Evolutionary conservation across 208 protist genomes (phyloP).

Genomic region (Trypanosoma conorhini): DNA sequence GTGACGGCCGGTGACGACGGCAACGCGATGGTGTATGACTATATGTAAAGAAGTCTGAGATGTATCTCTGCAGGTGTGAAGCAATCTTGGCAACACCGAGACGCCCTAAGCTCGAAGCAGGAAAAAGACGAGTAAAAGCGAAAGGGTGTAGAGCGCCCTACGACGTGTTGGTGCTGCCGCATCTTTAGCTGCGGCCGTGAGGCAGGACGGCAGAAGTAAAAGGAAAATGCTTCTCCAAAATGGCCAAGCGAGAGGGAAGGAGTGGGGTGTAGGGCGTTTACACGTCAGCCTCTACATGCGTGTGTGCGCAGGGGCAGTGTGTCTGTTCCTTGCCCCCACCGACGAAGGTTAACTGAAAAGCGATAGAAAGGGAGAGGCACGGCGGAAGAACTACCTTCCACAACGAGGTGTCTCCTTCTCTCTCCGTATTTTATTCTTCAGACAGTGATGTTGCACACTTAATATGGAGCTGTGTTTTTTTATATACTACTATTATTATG

Average conservation of each 20-base stretch:
- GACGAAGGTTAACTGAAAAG: too few species aligned
- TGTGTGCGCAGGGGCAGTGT: neutral
- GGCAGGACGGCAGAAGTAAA: neutral
- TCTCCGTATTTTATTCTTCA: too few species aligned
- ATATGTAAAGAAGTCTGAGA: conserved; percentile 2
- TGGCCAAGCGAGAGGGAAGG: neutral
- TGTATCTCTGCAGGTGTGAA: neutral
- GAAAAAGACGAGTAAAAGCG: conserved; percentile 8
- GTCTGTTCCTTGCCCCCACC: neutral
- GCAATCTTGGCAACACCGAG: neutral
- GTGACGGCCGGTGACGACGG: conserved; percentile 84
- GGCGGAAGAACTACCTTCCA: too few species aligned
- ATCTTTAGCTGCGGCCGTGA: neutral
- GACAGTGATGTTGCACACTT: too few species aligned
- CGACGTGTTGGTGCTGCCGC: neutral
- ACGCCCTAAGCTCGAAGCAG: neutral
- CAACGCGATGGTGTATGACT: conserved; percentile 78
- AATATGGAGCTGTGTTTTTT: too few species aligned
- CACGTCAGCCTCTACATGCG: neutral
- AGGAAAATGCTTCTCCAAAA: neutral
- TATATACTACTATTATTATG: neutral
- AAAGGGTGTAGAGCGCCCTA: neutral
- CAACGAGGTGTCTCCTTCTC: too few species aligned
- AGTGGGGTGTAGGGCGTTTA: neutral
- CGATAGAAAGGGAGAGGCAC: too few species aligned